Evolutionary conservation across 176 grass and related monocot species (phyloP).

Genomic region (Lolium perenne): DNA sequence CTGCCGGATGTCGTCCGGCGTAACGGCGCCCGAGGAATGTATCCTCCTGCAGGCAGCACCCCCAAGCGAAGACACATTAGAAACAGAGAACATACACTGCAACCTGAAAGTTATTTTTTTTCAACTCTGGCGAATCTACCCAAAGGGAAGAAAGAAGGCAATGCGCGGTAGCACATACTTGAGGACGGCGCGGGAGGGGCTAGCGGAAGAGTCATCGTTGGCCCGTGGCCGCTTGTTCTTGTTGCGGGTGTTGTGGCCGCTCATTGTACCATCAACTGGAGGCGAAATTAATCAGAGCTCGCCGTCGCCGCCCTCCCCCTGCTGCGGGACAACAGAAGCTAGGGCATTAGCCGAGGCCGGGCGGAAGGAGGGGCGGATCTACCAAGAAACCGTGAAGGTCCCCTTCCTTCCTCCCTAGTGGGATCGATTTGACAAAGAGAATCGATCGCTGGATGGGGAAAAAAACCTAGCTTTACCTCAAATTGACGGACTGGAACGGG

Average conservation of each 20-base stretch:
- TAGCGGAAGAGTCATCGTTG: constrained; percentile 55
- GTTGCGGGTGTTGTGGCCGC: constrained; percentile 88
- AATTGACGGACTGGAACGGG: background rate
- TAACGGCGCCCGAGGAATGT: constrained; percentile 70
- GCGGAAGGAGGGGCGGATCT: background rate
- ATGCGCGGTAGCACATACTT: constrained; percentile 53
- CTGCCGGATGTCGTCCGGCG: constrained; percentile 63
- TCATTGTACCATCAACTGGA: constrained; percentile 62
- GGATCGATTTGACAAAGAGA: background rate
- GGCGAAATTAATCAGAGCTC: constrained; percentile 5
- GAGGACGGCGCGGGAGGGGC: constrained; percentile 60
- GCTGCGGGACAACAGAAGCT: constrained; percentile 3
- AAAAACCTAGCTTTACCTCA: constrained; percentile 1
- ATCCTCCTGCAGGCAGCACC: constrained; percentile 66
- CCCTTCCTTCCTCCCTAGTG: background rate
- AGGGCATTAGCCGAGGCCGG: constrained; percentile 33
- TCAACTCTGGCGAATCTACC: background rate
- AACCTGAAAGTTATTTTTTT: background rate
- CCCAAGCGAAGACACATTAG: constrained; percentile 27
- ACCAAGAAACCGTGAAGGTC: too few relatives aligned
- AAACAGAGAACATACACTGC: background rate
- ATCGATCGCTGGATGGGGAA: background rate
- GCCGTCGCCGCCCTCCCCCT: constrained; percentile 14
- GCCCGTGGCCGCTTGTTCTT: constrained; percentile 78
- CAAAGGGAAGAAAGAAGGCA: constrained; percentile 12